Evolutionary conservation across 306 rosid species (phyloP), one percentile per base, ranked within the genome.

Genomic region (Carpinus viminea): DNA sequence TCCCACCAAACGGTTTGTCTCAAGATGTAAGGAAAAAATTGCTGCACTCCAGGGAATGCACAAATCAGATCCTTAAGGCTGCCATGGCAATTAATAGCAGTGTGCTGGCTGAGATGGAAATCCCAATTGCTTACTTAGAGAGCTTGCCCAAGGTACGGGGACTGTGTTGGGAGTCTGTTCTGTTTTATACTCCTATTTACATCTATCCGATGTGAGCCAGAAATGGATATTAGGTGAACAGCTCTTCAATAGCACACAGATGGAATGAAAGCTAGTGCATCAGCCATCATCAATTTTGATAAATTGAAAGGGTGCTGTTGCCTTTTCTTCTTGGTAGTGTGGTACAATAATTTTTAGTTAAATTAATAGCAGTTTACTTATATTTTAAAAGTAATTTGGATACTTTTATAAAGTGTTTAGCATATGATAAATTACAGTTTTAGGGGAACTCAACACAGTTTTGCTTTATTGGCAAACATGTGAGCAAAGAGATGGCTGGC

Each of bases 41-140:
- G 83, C 89, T 81, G 56, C 85, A 86, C 15, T 76, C 80, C 38
- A 76, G 85, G 77, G 81, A 88, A 72, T 88, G 85, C 76, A 66
- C 82, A 4, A 80, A 78, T 78, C 86, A 86, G 86, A 86, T 86
- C 77, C 87, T 84, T 21, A 86, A 88, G 85, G 89, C 89, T 54
- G 88, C 83, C n/a, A 36, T 83, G 88, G 88, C 88, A 5, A 88
- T 86, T 72, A 86, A 88, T 69, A 74, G 65, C 74, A 80, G 43
- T 43, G 85, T 79, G 38, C 68, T 86, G 45, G 78, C 82, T 60
- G 85, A 84, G 75, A 86, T 86, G 88, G 86, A 88, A 56, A 55
- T 80, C 70, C 86, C 92, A 51, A 47, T 60, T 41, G 71, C 69
- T 54, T 86, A 86, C 81, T 72, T 81, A 55, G 74, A 77, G 53